phyloP scores from a whole-genome alignment of 225 moss, liverwort and hornwort genomes.

The Antitrichia curtipendula region DNA sequence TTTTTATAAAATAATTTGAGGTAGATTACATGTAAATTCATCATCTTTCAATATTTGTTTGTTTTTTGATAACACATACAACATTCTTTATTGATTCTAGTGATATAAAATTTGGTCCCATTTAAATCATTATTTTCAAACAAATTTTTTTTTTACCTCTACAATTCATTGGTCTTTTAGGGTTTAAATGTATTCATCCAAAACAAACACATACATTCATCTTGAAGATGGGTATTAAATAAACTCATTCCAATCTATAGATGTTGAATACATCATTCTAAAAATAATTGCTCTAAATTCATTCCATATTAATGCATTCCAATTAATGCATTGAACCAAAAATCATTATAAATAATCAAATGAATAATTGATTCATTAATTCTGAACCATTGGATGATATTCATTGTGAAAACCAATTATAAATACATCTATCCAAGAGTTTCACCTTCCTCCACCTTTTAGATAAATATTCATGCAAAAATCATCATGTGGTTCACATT shows the following conservation, averaged over 20 bases:
- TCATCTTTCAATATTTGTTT: background rate
- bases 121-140: background rate
- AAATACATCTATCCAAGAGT: background rate
- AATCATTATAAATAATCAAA: background rate
- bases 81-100: background rate
- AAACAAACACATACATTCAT: background rate
- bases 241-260: fast-evolving
- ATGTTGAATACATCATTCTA: background rate
- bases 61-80: background rate
- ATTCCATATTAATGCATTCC: background rate
- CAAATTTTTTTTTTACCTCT: background rate
- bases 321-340: background rate
- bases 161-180: background rate
- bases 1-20: background rate
- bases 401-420: background rate
- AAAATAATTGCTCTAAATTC: background rate
- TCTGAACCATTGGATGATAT: fast-evolving
- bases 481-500: background rate
- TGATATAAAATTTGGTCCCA: background rate
- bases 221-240: too few relatives aligned
- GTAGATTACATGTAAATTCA: too few relatives aligned
- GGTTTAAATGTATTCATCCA: background rate
- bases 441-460: too few relatives aligned
- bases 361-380: background rate
- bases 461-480: background rate